phyloP scores from a whole-genome alignment of 1,284 basidiomycete genomes.

The Fomes fomentarius region DNA sequence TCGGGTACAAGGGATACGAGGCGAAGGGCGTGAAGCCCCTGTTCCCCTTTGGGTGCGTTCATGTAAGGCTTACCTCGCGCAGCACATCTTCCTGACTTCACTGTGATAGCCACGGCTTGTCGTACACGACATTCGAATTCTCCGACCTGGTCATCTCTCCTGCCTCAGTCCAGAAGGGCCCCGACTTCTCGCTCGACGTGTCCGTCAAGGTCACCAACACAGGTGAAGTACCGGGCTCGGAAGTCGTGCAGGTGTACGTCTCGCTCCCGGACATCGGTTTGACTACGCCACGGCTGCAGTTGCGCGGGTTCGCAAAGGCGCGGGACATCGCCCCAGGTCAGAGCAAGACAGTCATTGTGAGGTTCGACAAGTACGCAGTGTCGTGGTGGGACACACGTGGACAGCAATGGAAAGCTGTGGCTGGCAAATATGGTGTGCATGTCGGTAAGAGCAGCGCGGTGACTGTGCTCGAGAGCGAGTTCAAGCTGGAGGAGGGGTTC shows the following conservation, averaged over 20 bases:
- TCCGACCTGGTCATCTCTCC: conserved; percentile 45
- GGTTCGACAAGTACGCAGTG: conserved; percentile 61
- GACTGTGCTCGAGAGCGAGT: conserved; percentile 40
- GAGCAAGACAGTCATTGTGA: conserved; percentile 42
- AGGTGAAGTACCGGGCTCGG: conserved; percentile 58
- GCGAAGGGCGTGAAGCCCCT: conserved; percentile 57
- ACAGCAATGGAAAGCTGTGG: conserved; percentile 46
- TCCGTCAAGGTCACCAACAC: conserved; percentile 58
- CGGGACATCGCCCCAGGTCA: conserved; percentile 49
- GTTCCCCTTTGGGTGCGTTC: conserved; percentile 67
- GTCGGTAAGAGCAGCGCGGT: conserved; percentile 53
- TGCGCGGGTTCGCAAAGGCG: conserved; percentile 65
- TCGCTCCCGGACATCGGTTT: conserved; percentile 55
- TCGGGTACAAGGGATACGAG: conserved; percentile 76
- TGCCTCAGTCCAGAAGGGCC: conserved; percentile 24
- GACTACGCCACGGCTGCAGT: conserved; percentile 56
- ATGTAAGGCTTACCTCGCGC: neutral
- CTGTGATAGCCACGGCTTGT: conserved; percentile 60
- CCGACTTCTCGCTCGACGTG: conserved; percentile 39
- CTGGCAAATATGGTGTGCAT: conserved; percentile 49
- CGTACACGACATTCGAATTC: conserved; percentile 71
- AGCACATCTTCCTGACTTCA: neutral
- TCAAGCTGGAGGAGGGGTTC: conserved; percentile 43
- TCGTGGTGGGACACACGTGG: conserved; percentile 56
- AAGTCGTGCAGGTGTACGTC: conserved; percentile 73